Evolutionary conservation across 2,329 filamentous ascomycete species (phyloP), one percentile per base, ranked within the genome.

Genomic region (Fusarium udum): DNA sequence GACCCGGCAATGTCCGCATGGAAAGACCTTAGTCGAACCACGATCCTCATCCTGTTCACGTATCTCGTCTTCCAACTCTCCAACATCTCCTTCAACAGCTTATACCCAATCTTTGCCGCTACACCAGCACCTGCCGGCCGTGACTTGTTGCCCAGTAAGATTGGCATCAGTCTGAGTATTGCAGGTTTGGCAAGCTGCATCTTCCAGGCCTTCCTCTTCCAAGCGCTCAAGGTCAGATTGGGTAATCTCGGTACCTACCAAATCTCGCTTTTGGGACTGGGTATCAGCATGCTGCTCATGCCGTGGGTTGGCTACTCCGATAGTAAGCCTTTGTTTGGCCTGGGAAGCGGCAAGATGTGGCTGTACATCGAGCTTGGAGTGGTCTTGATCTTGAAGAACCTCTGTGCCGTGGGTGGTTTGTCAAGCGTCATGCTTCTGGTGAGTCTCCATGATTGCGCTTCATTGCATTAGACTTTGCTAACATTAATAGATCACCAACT

Each of bases 51-150:
- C 1, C 88, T 99, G 11, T 81, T 90, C 59, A 97, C 95, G 0
- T 98, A 97, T 79, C 89, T 98, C 48, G 92, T 98, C 56, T 99
- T 98, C 79, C 95, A 98, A 78, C 87, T 99, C 10, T 92, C 93
- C 69, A 98, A 98, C 81, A 94, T 98, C 74, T 95, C 94, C 7
- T 99, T 95, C 87, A 98, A 97, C 82, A 95, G 94, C 24, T 86
- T 99, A 0, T 99, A 97, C 78, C 96, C 96, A 2, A 95, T 98
- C 61, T 99, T 98, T 77, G 93, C 92, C 2, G 91, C 95, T 61
- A 91, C 92, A 0, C 82, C 88, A 2, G 86, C 91, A 0, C 96
- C 96, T 0, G 92, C 91, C 0, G 96, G 96, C 24, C 92, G 96
- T 45, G 86, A 87, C 2, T 85, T 98, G 7, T 88, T 88, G 1